Conservation (phyloP, 768 basidiomycete species). For the Rhodocollybia butyracea region DNA sequence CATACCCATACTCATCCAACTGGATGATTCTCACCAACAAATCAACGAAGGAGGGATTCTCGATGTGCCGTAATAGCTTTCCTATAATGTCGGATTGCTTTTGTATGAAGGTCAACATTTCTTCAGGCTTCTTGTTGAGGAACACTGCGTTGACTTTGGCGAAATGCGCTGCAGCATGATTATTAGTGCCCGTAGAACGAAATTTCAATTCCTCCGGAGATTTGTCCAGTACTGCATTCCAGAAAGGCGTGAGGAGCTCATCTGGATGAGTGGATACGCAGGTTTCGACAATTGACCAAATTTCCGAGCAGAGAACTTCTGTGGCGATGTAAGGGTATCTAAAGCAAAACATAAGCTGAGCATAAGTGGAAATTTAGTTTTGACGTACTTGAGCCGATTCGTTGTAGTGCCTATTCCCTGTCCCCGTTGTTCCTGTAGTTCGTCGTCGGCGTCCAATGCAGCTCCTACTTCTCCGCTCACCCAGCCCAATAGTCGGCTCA, state of each 20-base stretch:
- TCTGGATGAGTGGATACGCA: slow-evolving; percentile 65
- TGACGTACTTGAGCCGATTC: slow-evolving; percentile 68
- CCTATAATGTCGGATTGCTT: slow-evolving; percentile 78
- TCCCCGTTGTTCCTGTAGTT: slow-evolving; percentile 27
- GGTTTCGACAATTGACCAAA: slow-evolving; percentile 93
- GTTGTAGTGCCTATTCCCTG: background rate
- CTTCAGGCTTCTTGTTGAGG: slow-evolving; percentile 81
- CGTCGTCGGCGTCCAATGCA: slow-evolving; percentile 61
- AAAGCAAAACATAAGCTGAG: slow-evolving; percentile 12
- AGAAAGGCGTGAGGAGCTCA: slow-evolving; percentile 81
- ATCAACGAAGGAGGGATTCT: slow-evolving; percentile 89
- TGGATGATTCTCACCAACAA: slow-evolving; percentile 88
- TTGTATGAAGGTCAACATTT: slow-evolving; percentile 94
- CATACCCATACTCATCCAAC: slow-evolving; percentile 70
- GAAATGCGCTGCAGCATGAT: slow-evolving; percentile 89
- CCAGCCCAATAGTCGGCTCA: slow-evolving; percentile 79
- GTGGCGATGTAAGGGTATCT: slow-evolving; percentile 94
- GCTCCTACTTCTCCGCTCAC: slow-evolving; percentile 71
- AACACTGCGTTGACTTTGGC: slow-evolving; percentile 91
- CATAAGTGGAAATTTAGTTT: slow-evolving; percentile 1
- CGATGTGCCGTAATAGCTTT: slow-evolving; percentile 79
- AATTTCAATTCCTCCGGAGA: slow-evolving; percentile 80
- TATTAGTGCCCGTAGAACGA: slow-evolving; percentile 42
- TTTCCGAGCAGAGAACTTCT: slow-evolving; percentile 92
- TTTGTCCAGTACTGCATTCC: slow-evolving; percentile 83